Base-by-base conservation (phyloP, 805 yeast species). In the Myxozyma melibiosi region DNA sequence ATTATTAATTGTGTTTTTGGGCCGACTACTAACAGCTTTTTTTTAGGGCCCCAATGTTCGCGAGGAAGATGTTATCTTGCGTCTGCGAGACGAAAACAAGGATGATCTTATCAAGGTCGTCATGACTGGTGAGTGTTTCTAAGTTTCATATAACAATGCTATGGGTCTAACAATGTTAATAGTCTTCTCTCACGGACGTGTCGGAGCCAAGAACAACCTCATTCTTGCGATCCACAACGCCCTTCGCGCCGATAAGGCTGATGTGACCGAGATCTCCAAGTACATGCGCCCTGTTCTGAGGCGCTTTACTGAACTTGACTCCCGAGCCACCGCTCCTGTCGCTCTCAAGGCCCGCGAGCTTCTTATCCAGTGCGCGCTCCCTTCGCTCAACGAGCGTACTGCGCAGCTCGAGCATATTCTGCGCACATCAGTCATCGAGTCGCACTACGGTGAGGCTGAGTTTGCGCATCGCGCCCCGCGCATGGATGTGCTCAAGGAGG, bases 321-420 rank as follows among this genome's bases (percentile, higher is more conserved):
- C 94, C 25, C 86, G 97, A 71, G 83, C 89, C 7, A 84, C 96
- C 35, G 92, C 96, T 28, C 92, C 91, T 78, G 97, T 92, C 49
- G 89, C 96, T 27, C 78, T 94, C 70, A 90, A 89, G 74, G 97
- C 98, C 1, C 84, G 98, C 71, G 99, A 95, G 76, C 87, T 95
- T 58, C 81, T 94, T 68, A 94, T 94, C 68, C 96, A 91, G 78
- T 94, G 97, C 72, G 90, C 98, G 30, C 80, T 94, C 75, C 99
- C 99, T 37, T 90, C 98, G 2, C 85, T 90, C 62, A 84, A 88
- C 73, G 99, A 94, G 76, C 85, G 98, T 77, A 86, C 96, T 31
- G 97, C 92, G 73, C 99, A 95, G 77, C 81, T 94, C 70, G 98
- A 95, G 77, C 97, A 92, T 73, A 94, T 94, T 67, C 80, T 94